A percentile compares a stretch with the other conserved stretches of the same genome.
Conservation (phyloP, 768 basidiomycete species). For the Amanita pseudoporphyria region DNA sequence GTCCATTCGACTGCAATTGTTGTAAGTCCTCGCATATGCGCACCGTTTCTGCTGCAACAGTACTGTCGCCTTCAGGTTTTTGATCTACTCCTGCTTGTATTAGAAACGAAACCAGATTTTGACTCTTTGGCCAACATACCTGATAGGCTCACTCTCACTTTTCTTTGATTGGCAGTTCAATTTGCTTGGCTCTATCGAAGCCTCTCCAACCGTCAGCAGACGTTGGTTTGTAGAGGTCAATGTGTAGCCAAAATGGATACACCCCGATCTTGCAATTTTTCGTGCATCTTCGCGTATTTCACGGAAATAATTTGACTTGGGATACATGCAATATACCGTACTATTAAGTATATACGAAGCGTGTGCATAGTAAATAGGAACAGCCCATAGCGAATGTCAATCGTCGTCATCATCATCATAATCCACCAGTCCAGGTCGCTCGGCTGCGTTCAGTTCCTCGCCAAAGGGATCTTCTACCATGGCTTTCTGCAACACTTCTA, state of each 20-base stretch:
- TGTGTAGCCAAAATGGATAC: constrained; percentile 44
- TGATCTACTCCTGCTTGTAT: constrained; percentile 6
- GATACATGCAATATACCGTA: constrained; percentile 14
- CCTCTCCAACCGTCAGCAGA: constrained; percentile 31
- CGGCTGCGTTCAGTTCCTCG: constrained; percentile 30
- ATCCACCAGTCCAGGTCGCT: constrained; percentile 32
- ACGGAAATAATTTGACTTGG: constrained; percentile 8
- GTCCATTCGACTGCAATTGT: constrained; percentile 86
- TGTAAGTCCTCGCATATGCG: constrained; percentile 39
- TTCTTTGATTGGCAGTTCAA: too few species aligned
- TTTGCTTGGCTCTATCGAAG: constrained; percentile 48
- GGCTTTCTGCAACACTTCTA: constrained; percentile 32
- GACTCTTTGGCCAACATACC: too few species aligned
- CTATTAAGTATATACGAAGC: constrained; percentile 13
- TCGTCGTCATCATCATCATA: constrained; percentile 54
- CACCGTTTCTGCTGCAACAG: not conserved
- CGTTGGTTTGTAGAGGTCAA: constrained; percentile 49
- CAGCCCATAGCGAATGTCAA: constrained; percentile 4
- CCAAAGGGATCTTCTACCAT: constrained; percentile 66
- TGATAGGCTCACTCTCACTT: too few species aligned
- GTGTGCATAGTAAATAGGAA: not conserved
- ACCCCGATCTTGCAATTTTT: not conserved
- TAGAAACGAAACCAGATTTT: too few species aligned
- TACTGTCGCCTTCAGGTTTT: constrained; percentile 13
- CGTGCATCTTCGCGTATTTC: not conserved